Base-by-base conservation (phyloP, 2,329 filamentous ascomycete genomes). In the Ilyonectria robusta region DNA sequence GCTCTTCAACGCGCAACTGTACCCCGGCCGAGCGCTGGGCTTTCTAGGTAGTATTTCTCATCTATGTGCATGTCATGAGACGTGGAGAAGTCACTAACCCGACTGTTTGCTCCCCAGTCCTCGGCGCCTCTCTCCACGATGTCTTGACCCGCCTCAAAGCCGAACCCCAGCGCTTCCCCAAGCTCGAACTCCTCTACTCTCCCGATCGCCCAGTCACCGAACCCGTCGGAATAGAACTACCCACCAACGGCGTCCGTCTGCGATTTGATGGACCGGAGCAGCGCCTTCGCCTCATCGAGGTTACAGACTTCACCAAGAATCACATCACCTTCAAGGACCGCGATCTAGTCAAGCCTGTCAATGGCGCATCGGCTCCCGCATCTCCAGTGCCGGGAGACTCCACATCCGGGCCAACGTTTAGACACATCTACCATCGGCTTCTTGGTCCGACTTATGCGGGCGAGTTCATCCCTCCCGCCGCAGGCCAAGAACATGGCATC, bases 231-330 rank as follows among this genome's bases (percentile, higher is more conserved):
- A 82, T 98, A 62, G 87, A 86, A 19, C 88, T 99, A 4, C 93
- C 95, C 1, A 87, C 89, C 4, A 99, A 98, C 81, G 96, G 96
- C 31, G 81, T 99, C 33, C 92, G 95, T 13, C 84, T 99, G 59
- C 94, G 94, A 47, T 99, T 99, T 78, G 96, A 99, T 78, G 96
- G 95, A 0, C 91, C 93, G 4, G 95, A 98, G 76, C 96, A 99
- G 81, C 90, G 95, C 40, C 84, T 99, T 47, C 93, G 96, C 3
- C 84, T 99, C 68, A 94, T 99, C 73, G 96, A 99, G 80, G 90
- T 98, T 8, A 82, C 94, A 60, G 94, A 98, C 82, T 98, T 99
- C 78, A 91, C 92, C 53, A 96, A 94, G 79, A 94, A 91, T 69
- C 89, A 91, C 68, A 89, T 98, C 68, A 90, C 91, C 19, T 97